phyloP scores from a whole-genome alignment of 768 basidiomycete species.

The Rhodocollybia butyracea region DNA sequence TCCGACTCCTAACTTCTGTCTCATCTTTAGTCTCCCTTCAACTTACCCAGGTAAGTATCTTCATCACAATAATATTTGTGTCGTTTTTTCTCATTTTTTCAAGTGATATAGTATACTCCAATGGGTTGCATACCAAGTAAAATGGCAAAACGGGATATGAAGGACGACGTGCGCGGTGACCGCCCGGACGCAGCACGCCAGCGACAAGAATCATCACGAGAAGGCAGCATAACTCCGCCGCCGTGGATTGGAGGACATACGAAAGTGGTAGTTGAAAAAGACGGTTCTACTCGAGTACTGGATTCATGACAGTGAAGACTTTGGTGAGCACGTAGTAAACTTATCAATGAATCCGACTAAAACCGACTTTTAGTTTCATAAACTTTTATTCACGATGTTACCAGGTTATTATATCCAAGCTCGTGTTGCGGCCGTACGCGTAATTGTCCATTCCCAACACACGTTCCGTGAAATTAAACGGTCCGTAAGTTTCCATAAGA shows the following conservation, averaged over 20 bases:
- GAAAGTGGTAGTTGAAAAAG: conserved; percentile 22
- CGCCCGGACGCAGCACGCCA: not conserved
- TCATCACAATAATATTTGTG: not conserved
- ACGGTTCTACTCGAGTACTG: conserved; percentile 16
- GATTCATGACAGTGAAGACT: not conserved
- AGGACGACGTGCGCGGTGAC: not conserved
- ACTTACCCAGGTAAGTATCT: no score
- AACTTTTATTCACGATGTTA: no score
- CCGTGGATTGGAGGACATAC: conserved; percentile 26
- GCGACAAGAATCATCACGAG: not conserved
- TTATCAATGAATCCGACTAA: no score
- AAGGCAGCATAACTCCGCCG: not conserved
- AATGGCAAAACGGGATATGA: conserved; percentile 11
- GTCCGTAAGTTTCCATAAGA: no score
- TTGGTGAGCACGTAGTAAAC: not conserved
- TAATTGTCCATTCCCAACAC: not conserved
- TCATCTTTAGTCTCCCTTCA: no score
- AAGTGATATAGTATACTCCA: not conserved
- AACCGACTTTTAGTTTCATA: no score
- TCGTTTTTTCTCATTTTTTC: not conserved
- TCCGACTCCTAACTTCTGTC: no score
- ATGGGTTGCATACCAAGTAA: conserved; percentile 47
- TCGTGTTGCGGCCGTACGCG: no score
- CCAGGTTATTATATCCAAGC: no score
- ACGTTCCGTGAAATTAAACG: not conserved